Conservation (phyloP, 345 rosid species). For the Turritis glabra region DNA sequence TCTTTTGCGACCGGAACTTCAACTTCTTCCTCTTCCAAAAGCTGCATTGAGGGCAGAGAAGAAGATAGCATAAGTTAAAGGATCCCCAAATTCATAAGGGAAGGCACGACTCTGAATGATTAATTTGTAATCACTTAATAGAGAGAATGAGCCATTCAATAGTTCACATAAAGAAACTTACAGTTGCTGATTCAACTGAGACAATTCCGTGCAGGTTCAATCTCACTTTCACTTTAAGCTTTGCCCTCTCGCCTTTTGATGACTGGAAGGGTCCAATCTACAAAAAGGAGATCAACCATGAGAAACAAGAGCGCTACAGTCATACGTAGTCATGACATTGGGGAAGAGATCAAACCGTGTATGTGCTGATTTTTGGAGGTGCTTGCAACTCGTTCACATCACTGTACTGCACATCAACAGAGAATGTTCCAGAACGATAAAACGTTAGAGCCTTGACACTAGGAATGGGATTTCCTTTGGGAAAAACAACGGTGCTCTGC, state of each 20-base stretch:
- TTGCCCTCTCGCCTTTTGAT: constrained; percentile 68
- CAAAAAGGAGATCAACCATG: constrained; percentile 24
- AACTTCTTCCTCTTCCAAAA: constrained; percentile 89
- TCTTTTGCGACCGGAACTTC: constrained; percentile 80
- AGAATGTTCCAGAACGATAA: constrained; percentile 73
- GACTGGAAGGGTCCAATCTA: constrained; percentile 96
- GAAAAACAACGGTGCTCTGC: constrained; percentile 76
- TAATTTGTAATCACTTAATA: background rate
- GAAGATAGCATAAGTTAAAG: background rate
- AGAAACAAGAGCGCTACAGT: constrained; percentile 27
- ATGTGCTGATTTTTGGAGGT: constrained; percentile 78
- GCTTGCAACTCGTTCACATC: constrained; percentile 66
- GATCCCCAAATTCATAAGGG: background rate
- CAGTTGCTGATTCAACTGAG: constrained; percentile 81
- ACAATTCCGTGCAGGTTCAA: constrained; percentile 85
- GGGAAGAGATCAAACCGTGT: constrained; percentile 51
- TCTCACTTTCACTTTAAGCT: constrained; percentile 86
- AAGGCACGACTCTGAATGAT: background rate
- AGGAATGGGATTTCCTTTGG: constrained; percentile 85
- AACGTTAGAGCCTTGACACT: constrained; percentile 87
- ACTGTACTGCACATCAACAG: constrained; percentile 72
- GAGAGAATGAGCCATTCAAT: background rate
- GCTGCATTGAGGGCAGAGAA: constrained; percentile 47
- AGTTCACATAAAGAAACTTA: constrained; percentile 41
- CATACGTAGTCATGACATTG: background rate